Evolutionary conservation across 768 basidiomycete genomes (phyloP).

Genomic region (Termitomyces sp.): DNA sequence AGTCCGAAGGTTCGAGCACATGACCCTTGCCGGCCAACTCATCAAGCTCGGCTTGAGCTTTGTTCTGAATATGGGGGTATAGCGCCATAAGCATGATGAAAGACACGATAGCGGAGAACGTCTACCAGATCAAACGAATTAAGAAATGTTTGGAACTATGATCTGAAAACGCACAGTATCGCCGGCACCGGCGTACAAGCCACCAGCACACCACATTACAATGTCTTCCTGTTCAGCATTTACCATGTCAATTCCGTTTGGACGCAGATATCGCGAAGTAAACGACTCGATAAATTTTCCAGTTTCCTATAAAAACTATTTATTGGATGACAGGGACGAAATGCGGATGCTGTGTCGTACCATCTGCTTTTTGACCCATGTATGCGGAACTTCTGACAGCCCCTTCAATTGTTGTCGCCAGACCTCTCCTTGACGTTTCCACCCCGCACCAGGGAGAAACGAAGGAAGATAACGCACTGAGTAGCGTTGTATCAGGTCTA

Average conservation of each 20-base stretch:
- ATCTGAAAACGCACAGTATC: constrained; percentile 30
- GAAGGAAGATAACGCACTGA: constrained; percentile 45
- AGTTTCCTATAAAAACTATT: constrained; percentile 19
- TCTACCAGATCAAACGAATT: constrained; percentile 24
- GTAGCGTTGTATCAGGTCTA: neutral
- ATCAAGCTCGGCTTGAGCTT: constrained; percentile 38
- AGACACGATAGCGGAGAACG: constrained; percentile 39
- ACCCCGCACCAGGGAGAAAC: constrained; percentile 43
- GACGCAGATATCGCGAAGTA: constrained; percentile 32
- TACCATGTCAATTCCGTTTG: constrained; percentile 16
- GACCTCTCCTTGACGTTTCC: constrained; percentile 38
- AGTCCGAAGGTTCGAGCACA: constrained; percentile 26
- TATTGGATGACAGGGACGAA: neutral
- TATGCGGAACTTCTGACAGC: constrained; percentile 34
- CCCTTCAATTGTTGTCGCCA: constrained; percentile 33
- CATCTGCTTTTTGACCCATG: constrained; percentile 43
- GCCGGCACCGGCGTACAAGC: constrained; percentile 41
- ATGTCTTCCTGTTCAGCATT: constrained; percentile 36
- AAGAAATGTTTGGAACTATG: neutral
- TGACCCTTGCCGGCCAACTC: constrained; percentile 24
- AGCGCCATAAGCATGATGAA: constrained; percentile 47
- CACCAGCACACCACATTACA: constrained; percentile 46
- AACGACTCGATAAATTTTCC: constrained; percentile 36
- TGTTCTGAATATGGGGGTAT: constrained; percentile 35
- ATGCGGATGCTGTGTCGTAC: constrained; percentile 15